phyloP scores from a whole-genome alignment of 192 early-diverging fungal genomes.

The Lunasporangiospora selenospora region DNA sequence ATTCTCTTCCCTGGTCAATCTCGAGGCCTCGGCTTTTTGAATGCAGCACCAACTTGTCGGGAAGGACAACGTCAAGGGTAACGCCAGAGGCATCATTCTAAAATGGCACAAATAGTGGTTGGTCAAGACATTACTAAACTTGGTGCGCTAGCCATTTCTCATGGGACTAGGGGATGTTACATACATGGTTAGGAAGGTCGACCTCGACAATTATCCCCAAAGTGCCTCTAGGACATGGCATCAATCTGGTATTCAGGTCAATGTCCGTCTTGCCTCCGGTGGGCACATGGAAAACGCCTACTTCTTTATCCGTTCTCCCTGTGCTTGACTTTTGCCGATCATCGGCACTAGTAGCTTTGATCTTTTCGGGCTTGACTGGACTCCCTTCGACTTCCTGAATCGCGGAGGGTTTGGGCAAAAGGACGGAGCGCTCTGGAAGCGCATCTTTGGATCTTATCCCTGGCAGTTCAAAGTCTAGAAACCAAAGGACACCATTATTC shows the following conservation, averaged over 20 bases:
- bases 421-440: slow-evolving; percentile 61
- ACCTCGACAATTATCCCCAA: slow-evolving; percentile 41
- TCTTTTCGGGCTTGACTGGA: background rate
- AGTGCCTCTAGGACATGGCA: slow-evolving; percentile 36
- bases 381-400: slow-evolving; percentile 42
- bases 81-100: too few species aligned
- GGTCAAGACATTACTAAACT: too few species aligned
- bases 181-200: slow-evolving; percentile 35
- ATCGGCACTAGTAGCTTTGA: background rate
- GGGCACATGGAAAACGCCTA: slow-evolving; percentile 1
- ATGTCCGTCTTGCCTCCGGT: slow-evolving; percentile 27
- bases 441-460: slow-evolving; percentile 62
- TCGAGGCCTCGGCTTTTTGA: slow-evolving; percentile 26
- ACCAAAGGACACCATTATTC: too few species aligned
- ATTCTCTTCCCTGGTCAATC: slow-evolving; percentile 27
- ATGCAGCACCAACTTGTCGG: slow-evolving; percentile 29
- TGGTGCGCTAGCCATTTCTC: too few species aligned
- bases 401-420: slow-evolving; percentile 55
- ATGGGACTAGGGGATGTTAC: too few species aligned
- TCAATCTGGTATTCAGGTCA: slow-evolving; percentile 4
- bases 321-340: too few species aligned
- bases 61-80: slow-evolving; percentile 31
- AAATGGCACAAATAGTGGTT: too few species aligned
- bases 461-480: slow-evolving; percentile 65
- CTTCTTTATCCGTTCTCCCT: background rate